Base-by-base conservation (phyloP, 225 moss, liverwort and hornwort species). In the Anthoceros angustus region DNA sequence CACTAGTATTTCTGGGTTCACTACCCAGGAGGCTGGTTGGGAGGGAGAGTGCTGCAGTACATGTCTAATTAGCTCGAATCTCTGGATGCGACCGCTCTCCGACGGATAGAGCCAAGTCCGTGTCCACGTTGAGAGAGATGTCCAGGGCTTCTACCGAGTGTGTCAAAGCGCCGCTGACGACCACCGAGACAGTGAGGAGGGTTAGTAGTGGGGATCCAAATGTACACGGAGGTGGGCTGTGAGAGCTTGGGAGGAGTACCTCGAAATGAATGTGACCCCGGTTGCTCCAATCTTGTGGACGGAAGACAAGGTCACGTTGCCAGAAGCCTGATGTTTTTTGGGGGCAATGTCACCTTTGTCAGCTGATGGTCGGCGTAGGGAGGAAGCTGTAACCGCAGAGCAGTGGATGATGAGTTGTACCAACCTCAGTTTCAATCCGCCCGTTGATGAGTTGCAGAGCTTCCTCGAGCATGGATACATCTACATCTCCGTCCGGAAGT, bases 271-370 rank as follows among this genome's bases (percentile, higher is more conserved):
- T 9, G 84, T 92, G 39, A 98, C 92, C 40, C 87, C 82, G 65
- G 92, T 89, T 6, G 84, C 82, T 67, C 98, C 87, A 49, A 98
- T 92, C 73, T 73, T 73, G 63, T 78, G 74, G 6, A 92, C 83
- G 10, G 98, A 82, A n/a, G 83, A 80, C 63, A 98, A 73, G 12
- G 87, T 82, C 39, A 98, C 98, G 75, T 98, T 98, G 40, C 92
- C 89, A 48, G 92, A 98, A 32, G 98, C 98, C 85, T 88, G 49
- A 20, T 67, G 18, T 62, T 73, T 42, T 20, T 7, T 39, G 42
- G 7, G 39, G 23, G 40, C 12, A 61, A 68, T 42, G 40, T 16
- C 67, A 64, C 41, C 66, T 61, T 32, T 32, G 32, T 32, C 32
- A 32, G 32, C 32, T 32, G 2, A 32, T 32, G 32, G 32, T 32